Percentiles rank a stretch among this genome's conserved stretches.
Evolutionary conservation across 768 basidiomycete species (phyloP).

Genomic region (Cystofilobasidium macerans): DNA sequence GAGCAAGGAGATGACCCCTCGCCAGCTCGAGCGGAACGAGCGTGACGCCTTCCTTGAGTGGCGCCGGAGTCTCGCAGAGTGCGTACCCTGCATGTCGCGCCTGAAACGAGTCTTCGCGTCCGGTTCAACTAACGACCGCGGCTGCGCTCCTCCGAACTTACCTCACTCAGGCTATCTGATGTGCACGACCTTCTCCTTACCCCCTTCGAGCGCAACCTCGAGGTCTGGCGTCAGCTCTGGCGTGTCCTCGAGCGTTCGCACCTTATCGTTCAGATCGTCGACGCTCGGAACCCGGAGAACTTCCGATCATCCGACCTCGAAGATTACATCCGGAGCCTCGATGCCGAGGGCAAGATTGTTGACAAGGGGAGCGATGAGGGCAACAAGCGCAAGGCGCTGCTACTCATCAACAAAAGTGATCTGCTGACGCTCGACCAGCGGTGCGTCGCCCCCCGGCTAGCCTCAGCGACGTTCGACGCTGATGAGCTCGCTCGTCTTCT

Average conservation of each 20-base stretch:
- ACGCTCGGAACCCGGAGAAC: constrained; percentile 82
- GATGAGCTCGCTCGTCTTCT: background rate
- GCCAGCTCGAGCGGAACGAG: constrained; percentile 77
- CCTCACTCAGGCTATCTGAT: constrained; percentile 16
- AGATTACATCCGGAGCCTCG: constrained; percentile 66
- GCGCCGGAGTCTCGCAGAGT: constrained; percentile 86
- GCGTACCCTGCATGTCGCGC: constrained; percentile 36
- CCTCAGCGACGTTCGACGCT: background rate
- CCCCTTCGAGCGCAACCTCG: constrained; percentile 91
- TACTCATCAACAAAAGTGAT: constrained; percentile 94
- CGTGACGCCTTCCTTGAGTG: constrained; percentile 83
- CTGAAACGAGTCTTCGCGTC: background rate
- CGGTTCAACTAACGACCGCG: background rate
- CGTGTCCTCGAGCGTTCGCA: constrained; percentile 90
- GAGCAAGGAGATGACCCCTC: constrained; percentile 66
- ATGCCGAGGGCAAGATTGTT: constrained; percentile 24
- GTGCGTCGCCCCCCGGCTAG: constrained; percentile 40
- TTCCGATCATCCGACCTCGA: constrained; percentile 91
- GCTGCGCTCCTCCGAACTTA: background rate
- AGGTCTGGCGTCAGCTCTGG: constrained; percentile 99
- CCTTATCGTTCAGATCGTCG: constrained; percentile 87
- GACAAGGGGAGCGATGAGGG: constrained; percentile 44
- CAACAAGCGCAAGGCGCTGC: constrained; percentile 56
- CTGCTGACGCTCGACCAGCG: constrained; percentile 75
- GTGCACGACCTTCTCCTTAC: constrained; percentile 68